phyloP scores from a whole-genome alignment of 1,284 basidiomycete genomes.

The Ceraceosorus bombacis region DNA sequence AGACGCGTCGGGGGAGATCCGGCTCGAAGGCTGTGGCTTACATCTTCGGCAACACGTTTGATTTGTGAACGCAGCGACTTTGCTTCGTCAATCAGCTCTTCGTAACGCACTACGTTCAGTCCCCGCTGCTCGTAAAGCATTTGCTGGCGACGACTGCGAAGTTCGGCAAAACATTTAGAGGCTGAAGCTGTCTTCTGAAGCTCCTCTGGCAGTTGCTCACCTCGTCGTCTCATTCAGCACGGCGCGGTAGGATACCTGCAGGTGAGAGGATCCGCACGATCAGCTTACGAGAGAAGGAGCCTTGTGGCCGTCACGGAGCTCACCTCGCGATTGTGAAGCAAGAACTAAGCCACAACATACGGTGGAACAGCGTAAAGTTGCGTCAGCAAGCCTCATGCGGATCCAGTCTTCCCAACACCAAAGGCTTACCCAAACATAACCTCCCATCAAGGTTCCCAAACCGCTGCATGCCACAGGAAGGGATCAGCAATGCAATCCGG shows the following conservation, averaged over 20 bases:
- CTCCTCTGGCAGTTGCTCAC: not conserved
- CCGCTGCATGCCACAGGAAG: constrained; percentile 12
- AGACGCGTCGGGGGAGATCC: too few species aligned
- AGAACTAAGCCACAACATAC: constrained; percentile 14
- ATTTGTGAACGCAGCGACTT: constrained; percentile 33
- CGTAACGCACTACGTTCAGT: constrained; percentile 33
- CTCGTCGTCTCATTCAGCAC: constrained; percentile 41
- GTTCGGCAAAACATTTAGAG: too few species aligned
- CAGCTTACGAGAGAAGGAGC: too few species aligned
- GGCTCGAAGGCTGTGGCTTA: not conserved
- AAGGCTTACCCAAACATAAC: constrained; percentile 22
- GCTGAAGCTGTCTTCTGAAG: too few species aligned
- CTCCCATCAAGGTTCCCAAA: constrained; percentile 33
- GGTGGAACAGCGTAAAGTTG: too few species aligned
- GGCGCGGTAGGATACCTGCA: constrained; percentile 28
- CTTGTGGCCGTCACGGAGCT: not conserved
- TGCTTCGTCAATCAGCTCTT: constrained; percentile 28
- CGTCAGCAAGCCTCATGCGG: too few species aligned
- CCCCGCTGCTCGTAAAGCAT: constrained; percentile 34
- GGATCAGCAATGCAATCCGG: not conserved
- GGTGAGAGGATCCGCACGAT: too few species aligned
- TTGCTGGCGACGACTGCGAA: constrained; percentile 19
- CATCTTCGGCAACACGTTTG: constrained; percentile 35
- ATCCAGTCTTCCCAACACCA: not conserved
- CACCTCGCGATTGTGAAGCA: constrained; percentile 33